Evolutionary conservation across 192 early-diverging fungal species (phyloP).

Genomic region (Borealophlyctis nickersoniae): DNA sequence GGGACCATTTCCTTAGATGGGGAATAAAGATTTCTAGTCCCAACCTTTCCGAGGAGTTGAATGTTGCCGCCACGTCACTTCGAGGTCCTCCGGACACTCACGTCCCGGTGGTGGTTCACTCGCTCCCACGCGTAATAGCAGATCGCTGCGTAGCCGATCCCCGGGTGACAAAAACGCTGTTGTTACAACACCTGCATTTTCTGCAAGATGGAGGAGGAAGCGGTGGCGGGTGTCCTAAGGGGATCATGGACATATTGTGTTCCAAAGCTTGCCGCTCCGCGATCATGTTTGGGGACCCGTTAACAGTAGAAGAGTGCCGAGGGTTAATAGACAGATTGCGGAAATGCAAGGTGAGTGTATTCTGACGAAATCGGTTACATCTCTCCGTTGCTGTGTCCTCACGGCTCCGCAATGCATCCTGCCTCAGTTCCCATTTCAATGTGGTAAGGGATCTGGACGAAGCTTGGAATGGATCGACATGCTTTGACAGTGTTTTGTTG

Average conservation of each 20-base stretch:
- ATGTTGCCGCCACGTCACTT: neutral
- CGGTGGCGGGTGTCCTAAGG: conserved; percentile 49
- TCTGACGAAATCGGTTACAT: no score
- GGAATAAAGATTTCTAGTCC: conserved; percentile 36
- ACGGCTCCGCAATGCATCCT: conserved; percentile 35
- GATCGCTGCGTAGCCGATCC: conserved; percentile 60
- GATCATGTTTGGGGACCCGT: conserved; percentile 72
- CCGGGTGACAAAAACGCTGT: conserved; percentile 43
- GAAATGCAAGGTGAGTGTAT: conserved; percentile 31
- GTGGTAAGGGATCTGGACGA: conserved; percentile 16
- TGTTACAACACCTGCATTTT: conserved; percentile 45
- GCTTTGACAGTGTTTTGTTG: neutral
- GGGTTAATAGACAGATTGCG: conserved; percentile 50
- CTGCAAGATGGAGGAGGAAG: conserved; percentile 36
- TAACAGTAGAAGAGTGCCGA: conserved; percentile 47
- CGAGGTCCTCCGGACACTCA: neutral
- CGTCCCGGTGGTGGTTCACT: conserved; percentile 14
- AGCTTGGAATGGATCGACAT: neutral
- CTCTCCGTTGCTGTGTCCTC: conserved; percentile 61
- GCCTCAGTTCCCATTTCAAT: conserved; percentile 40
- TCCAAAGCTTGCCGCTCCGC: conserved; percentile 74
- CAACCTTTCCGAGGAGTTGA: conserved; percentile 4
- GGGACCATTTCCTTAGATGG: conserved; percentile 40
- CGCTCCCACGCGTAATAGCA: conserved; percentile 54
- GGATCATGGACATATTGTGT: conserved; percentile 66